These are phyloP conservation scores for Hirschioporus abietinus DNA, from an alignment of 768 basidiomycete species.

Conservation along the genomic window DNA sequence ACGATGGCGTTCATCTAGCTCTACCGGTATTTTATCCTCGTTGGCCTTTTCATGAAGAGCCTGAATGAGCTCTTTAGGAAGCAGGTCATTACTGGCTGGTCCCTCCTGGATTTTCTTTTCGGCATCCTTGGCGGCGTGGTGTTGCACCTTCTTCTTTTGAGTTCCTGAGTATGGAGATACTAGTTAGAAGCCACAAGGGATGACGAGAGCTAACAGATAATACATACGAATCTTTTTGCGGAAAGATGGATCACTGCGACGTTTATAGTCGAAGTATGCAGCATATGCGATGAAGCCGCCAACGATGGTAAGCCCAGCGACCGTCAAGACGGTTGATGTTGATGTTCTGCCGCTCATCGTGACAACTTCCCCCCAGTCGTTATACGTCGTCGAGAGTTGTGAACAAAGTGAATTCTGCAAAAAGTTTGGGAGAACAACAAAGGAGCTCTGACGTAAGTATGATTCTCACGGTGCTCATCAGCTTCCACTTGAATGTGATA, in stretches of 20 bases:
- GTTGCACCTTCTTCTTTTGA: slow-evolving; percentile 86
- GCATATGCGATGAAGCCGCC: slow-evolving; percentile 70
- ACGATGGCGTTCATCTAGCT: slow-evolving; percentile 73
- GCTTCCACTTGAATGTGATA: no score
- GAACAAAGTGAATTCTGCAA: background rate
- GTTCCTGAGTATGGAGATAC: slow-evolving; percentile 51
- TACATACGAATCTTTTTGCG: slow-evolving; percentile 80
- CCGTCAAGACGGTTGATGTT: slow-evolving; percentile 30
- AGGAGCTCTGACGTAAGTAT: background rate
- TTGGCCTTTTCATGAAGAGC: slow-evolving; percentile 59
- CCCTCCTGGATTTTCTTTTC: slow-evolving; percentile 36
- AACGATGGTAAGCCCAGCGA: slow-evolving; percentile 42
- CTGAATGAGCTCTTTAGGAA: slow-evolving; percentile 50
- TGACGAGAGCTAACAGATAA: slow-evolving; percentile 12
- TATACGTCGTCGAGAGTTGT: background rate
- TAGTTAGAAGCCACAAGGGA: slow-evolving; percentile 7
- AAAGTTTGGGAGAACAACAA: background rate
- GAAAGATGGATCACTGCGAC: slow-evolving; percentile 83
- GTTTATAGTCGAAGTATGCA: slow-evolving; percentile 91
- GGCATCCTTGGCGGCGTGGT: slow-evolving; percentile 44
- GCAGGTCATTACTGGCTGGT: slow-evolving; percentile 9
- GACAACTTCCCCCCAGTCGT: background rate
- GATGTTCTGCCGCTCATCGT: slow-evolving; percentile 28
- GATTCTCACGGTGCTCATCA: background rate
- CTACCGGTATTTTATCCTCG: slow-evolving; percentile 59